Conservation (phyloP, 345 rosid genomes). For the Aethionema arabicum region DNA sequence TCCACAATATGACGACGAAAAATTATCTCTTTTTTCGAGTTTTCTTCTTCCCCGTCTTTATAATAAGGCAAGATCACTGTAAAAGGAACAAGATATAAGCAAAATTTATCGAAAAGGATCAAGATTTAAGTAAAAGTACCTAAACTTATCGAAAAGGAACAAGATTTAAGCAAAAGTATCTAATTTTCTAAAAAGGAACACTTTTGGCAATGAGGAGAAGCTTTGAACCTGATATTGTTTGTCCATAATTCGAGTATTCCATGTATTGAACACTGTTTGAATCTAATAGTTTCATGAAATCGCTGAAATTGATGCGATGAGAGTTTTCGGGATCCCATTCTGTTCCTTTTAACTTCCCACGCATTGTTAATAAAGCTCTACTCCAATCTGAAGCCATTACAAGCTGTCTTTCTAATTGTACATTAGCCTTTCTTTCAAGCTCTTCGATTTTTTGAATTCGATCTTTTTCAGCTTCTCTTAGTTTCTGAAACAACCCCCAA, state of each 20-base stretch:
- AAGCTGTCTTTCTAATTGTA: slow-evolving; percentile 89
- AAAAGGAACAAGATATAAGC: slow-evolving; percentile 18
- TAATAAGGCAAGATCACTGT: slow-evolving; percentile 89
- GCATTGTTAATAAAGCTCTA: slow-evolving; percentile 62
- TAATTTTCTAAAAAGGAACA: no score
- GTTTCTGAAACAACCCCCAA: slow-evolving; percentile 42
- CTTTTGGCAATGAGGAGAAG: neutral
- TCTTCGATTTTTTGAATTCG: slow-evolving; percentile 70
- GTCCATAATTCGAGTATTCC: slow-evolving; percentile 89
- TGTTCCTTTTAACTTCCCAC: slow-evolving; percentile 80
- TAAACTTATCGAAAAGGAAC: neutral
- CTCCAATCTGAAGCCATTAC: slow-evolving; percentile 92
- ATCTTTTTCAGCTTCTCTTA: slow-evolving; percentile 65
- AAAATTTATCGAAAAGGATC: slow-evolving; percentile 2
- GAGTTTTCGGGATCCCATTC: slow-evolving; percentile 90
- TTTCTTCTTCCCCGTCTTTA: slow-evolving; percentile 54
- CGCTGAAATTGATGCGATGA: slow-evolving; percentile 74
- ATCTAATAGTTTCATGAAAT: slow-evolving; percentile 68
- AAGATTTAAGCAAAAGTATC: slow-evolving; percentile 4
- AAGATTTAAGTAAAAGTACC: slow-evolving; percentile 3
- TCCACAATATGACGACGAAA: slow-evolving; percentile 85
- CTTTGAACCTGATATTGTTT: slow-evolving; percentile 69
- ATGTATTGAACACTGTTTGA: slow-evolving; percentile 82
- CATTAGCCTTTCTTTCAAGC: slow-evolving; percentile 65
- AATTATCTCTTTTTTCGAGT: slow-evolving; percentile 56